A percentile compares a stretch with the other conserved stretches of the same genome.
Conservation (phyloP, 331 rosid genomes). For the Rosa hybrid region DNA sequence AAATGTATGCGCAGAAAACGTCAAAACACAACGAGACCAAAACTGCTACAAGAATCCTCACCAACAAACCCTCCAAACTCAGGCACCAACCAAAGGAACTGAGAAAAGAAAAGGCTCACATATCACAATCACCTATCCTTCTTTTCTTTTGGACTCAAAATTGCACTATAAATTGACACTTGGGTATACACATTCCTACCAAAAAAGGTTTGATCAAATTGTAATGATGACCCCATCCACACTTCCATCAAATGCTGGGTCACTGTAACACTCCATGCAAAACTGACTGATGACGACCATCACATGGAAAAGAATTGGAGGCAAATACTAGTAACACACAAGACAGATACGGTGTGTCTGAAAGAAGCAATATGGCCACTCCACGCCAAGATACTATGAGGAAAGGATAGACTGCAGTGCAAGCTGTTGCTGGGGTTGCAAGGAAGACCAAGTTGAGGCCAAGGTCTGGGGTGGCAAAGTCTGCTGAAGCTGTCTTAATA, state of each 20-base stretch:
- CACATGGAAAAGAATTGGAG: slow-evolving; percentile 76
- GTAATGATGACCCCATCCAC: slow-evolving; percentile 44
- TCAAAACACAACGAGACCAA: slow-evolving; percentile 47
- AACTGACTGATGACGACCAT: slow-evolving; percentile 24
- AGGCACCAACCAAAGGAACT: slow-evolving; percentile 36
- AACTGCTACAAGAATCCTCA: slow-evolving; percentile 61
- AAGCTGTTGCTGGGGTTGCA: slow-evolving; percentile 96
- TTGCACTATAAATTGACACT: slow-evolving; percentile 43
- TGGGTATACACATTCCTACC: slow-evolving; percentile 77
- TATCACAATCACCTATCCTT: slow-evolving; percentile 36
- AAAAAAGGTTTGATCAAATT: slow-evolving; percentile 45
- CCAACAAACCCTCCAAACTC: slow-evolving; percentile 60
- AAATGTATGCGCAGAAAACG: slow-evolving; percentile 23
- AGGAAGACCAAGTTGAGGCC: slow-evolving; percentile 91
- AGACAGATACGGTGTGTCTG: slow-evolving; percentile 22
- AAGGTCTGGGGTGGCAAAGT: slow-evolving; percentile 80
- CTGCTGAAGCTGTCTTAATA: slow-evolving; percentile 89
- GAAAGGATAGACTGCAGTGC: slow-evolving; percentile 91
- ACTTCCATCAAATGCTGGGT: slow-evolving; percentile 23
- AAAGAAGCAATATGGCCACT: slow-evolving; percentile 35
- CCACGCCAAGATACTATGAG: slow-evolving; percentile 41
- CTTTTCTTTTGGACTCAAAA: slow-evolving; percentile 41
- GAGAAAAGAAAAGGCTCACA: slow-evolving; percentile 29
- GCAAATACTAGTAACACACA: slow-evolving; percentile 52
- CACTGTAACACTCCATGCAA: slow-evolving; percentile 14